These are phyloP conservation scores for Porcisia hertigi DNA, from an alignment of 208 protist genomes.

Conservation along the genomic window DNA sequence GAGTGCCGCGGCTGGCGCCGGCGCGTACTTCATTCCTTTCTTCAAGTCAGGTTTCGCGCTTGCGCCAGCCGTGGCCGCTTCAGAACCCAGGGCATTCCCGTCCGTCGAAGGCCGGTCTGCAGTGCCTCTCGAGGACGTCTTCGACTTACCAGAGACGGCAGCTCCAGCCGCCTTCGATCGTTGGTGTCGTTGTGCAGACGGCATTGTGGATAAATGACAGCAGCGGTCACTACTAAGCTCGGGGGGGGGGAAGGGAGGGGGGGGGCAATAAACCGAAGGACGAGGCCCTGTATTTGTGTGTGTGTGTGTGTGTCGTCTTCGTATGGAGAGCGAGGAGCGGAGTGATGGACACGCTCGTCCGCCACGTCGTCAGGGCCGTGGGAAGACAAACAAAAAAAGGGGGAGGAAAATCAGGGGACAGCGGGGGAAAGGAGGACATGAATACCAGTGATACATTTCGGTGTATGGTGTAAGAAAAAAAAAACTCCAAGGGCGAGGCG, in stretches of 20 bases:
- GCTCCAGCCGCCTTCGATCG: not conserved
- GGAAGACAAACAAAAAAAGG: not conserved
- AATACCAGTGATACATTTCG: too few relatives aligned
- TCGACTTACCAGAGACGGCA: not conserved
- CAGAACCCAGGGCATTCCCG: not conserved
- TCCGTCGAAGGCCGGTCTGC: not conserved
- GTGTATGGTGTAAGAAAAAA: too few relatives aligned
- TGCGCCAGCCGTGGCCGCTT: not conserved
- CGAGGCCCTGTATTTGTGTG: not conserved
- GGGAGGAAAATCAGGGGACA: not conserved
- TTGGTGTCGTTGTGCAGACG: not conserved
- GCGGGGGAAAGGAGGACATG: not conserved
- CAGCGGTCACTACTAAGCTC: not conserved
- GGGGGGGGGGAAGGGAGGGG: not conserved
- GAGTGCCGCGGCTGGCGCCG: conserved; percentile 34
- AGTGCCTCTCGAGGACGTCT: not conserved
- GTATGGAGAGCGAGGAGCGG: not conserved
- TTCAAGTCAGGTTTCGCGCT: not conserved
- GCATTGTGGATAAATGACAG: not conserved
- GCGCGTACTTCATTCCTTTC: conserved; percentile 8
- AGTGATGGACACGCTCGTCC: not conserved
- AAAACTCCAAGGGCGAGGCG: too few relatives aligned
- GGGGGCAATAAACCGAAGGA: not conserved
- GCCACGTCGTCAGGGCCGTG: not conserved
- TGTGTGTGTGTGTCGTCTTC: not conserved